A percentile compares a stretch with the other conserved stretches of the same genome.
These are phyloP conservation scores for Rhododendron griersonianum DNA, from an alignment of 148 eudicot species.

Conservation along the genomic window DNA sequence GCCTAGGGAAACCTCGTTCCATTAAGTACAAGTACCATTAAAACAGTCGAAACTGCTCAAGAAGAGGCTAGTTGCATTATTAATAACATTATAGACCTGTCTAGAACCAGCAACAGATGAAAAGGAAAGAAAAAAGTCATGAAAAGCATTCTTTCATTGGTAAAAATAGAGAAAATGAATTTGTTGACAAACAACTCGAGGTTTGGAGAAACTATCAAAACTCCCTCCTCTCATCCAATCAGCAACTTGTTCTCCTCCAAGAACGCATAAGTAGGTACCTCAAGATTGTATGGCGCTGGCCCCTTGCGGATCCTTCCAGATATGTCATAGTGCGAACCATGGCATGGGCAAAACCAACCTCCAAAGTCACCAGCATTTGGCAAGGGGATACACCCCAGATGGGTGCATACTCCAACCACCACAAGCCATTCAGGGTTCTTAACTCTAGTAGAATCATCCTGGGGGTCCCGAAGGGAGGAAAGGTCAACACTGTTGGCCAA, in stretches of 20 bases:
- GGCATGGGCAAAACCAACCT: slow-evolving; percentile 39
- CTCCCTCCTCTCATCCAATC: slow-evolving; percentile 19
- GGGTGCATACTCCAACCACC: slow-evolving; percentile 30
- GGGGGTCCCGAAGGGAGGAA: slow-evolving; percentile 23
- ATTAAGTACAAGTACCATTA: not conserved
- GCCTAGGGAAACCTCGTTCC: too few species aligned
- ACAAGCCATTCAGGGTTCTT: slow-evolving; percentile 32
- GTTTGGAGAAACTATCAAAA: not conserved
- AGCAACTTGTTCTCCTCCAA: slow-evolving; percentile 27
- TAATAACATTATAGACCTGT: not conserved
- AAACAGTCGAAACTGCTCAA: not conserved
- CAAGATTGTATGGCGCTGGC: slow-evolving; percentile 30
- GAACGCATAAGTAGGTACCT: slow-evolving; percentile 31
- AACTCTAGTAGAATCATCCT: slow-evolving; percentile 27
- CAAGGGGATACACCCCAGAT: slow-evolving; percentile 30
- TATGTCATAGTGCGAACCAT: slow-evolving; percentile 27
- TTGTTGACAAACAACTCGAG: not conserved
- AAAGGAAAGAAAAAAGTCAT: not conserved
- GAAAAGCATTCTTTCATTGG: not conserved
- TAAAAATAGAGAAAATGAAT: not conserved
- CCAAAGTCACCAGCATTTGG: slow-evolving; percentile 33
- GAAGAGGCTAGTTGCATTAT: slow-evolving; percentile 3
- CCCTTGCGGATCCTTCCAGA: slow-evolving; percentile 36
- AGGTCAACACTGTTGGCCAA: slow-evolving; percentile 28
- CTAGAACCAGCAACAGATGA: not conserved